Percentiles rank a stretch among this genome's conserved stretches.
These are phyloP conservation scores for Fusarium tupiense DNA, from an alignment of 2,329 filamentous ascomycete species.

Conservation along the genomic window DNA sequence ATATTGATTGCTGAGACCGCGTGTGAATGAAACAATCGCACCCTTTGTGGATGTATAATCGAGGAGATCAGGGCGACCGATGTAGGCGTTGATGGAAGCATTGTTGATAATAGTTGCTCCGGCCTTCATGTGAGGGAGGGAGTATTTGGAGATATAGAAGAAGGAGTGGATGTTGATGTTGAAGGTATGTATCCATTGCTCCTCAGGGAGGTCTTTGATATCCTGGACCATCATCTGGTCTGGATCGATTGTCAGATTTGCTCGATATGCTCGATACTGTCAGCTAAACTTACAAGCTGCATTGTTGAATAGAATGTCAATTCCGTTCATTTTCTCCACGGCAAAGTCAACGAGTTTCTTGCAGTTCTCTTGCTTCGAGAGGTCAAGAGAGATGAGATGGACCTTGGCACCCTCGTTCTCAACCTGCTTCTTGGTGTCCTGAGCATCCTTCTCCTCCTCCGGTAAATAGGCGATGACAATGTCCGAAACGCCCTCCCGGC, in stretches of 20 bases:
- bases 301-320: conserved; percentile 82
- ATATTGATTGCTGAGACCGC: conserved; percentile 79
- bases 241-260: conserved; percentile 16
- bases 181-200: conserved; percentile 84
- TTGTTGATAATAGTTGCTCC: conserved; percentile 87
- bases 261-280: background rate
- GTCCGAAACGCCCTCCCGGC: conserved; percentile 78
- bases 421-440: conserved; percentile 76
- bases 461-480: conserved; percentile 78
- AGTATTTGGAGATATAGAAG: conserved; percentile 84
- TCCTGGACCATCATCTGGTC: conserved; percentile 72
- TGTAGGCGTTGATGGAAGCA: conserved; percentile 84
- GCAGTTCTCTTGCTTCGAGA: conserved; percentile 74
- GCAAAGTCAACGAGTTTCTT: conserved; percentile 74
- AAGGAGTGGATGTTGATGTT: conserved; percentile 84
- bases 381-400: conserved; percentile 70
- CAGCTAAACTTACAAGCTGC: conserved; percentile 69
- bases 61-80: conserved; percentile 80
- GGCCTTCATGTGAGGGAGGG: conserved; percentile 76
- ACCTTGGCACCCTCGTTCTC: conserved; percentile 74
- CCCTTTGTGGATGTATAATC: conserved; percentile 86
- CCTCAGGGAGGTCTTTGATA: conserved; percentile 76
- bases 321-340: conserved; percentile 69
- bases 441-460: conserved; percentile 79
- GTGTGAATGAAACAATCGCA: conserved; percentile 82